Conservation (phyloP, 257 asterid genomes). For the Buddleja alternifolia region DNA sequence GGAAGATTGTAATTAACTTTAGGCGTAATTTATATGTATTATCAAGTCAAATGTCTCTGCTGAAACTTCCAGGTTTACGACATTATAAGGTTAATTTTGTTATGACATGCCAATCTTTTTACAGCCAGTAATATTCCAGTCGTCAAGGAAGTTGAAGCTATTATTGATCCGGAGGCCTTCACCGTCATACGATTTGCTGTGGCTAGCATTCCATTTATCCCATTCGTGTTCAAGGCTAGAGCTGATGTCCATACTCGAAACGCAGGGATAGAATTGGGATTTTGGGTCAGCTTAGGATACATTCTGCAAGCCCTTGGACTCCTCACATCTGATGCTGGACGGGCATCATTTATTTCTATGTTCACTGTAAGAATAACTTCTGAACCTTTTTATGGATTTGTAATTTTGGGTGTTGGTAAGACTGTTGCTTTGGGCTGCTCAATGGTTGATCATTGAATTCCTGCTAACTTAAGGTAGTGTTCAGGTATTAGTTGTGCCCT, state of each 20-base stretch:
- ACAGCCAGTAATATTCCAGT: conserved; percentile 87
- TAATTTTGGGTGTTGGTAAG: background rate
- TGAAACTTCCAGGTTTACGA: background rate
- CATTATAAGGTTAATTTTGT: conserved; percentile 6
- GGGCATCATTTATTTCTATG: conserved; percentile 76
- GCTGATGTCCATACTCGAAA: conserved; percentile 58
- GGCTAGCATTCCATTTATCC: conserved; percentile 66
- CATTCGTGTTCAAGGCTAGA: conserved; percentile 56
- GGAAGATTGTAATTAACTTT: background rate
- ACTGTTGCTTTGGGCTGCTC: background rate
- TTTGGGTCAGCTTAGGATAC: conserved; percentile 81
- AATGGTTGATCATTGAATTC: conserved; percentile 20
- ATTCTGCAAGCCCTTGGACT: conserved; percentile 82
- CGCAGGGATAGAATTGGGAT: conserved; percentile 78
- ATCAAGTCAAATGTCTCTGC: conserved; percentile 18
- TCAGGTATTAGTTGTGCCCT: conserved; percentile 86
- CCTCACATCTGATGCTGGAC: conserved; percentile 83
- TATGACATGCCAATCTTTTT: conserved; percentile 16
- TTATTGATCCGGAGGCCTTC: conserved; percentile 73
- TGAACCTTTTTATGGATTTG: background rate
- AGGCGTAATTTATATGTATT: background rate
- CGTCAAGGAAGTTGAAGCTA: conserved; percentile 76
- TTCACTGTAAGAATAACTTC: conserved; percentile 61
- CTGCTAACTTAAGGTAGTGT: conserved; percentile 33
- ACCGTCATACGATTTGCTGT: conserved; percentile 65